A percentile compares a stretch with the other conserved stretches of the same genome.
phyloP scores from a whole-genome alignment of 129 eudicot species.

The Artemisia annua region DNA sequence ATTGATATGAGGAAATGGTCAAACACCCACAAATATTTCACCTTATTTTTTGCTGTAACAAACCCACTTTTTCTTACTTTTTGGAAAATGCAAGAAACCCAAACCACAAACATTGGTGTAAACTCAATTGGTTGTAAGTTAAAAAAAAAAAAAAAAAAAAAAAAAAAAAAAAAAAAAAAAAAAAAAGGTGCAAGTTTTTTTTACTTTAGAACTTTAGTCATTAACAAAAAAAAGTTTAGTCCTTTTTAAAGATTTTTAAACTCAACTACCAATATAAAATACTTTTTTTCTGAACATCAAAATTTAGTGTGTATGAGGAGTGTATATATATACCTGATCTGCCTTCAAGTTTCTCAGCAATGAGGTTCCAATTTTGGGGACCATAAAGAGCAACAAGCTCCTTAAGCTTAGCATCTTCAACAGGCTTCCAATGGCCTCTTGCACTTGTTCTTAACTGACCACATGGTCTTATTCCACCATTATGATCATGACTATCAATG shows the following conservation, averaged over 20 bases:
- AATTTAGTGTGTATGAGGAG: neutral
- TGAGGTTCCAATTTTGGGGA: conserved; percentile 63
- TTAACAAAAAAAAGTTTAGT: neutral
- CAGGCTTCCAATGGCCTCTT: conserved; percentile 75
- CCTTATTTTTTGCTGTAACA: conserved; percentile 22
- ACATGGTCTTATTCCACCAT: conserved; percentile 13
- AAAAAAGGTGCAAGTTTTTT: neutral
- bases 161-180: too few relatives aligned
- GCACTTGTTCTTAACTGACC: conserved; percentile 30
- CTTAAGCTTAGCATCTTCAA: conserved; percentile 58
- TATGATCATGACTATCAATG: neutral
- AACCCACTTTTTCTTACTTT: neutral
- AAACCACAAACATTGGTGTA: neutral
- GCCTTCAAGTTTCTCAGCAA: conserved; percentile 57
- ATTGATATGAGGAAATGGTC: conserved; percentile 22
- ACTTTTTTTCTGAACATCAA: too few relatives aligned
- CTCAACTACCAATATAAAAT: too few relatives aligned
- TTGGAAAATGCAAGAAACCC: conserved; percentile 4
- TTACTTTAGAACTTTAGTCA: neutral
- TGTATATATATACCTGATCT: conserved; percentile 46
- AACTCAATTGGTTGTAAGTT: neutral
- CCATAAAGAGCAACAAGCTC: conserved; percentile 56
- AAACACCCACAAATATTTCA: conserved; percentile 25
- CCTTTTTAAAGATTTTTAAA: too few relatives aligned
- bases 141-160: too few relatives aligned